A percentile compares a stretch with the other conserved stretches of the same genome.
phyloP scores from a whole-genome alignment of 2,329 filamentous ascomycete genomes.

The Colletotrichum sp. region DNA sequence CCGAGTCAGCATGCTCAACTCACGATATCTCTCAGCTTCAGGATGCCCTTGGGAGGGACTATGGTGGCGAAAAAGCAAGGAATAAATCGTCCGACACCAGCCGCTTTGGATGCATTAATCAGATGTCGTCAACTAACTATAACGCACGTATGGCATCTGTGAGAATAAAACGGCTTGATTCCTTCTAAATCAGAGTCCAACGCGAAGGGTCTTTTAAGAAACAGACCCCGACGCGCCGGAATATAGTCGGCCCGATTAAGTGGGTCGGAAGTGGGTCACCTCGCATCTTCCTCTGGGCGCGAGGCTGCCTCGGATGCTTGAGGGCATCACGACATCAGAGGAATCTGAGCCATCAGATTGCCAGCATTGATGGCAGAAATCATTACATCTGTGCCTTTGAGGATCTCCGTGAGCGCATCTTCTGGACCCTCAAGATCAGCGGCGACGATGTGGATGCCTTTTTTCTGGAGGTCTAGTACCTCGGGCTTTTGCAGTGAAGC shows the following conservation, averaged over 20 bases:
- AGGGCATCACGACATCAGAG: too few species aligned
- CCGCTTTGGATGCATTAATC: conserved; percentile 49
- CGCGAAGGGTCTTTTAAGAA: too few species aligned
- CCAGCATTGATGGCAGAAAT: background rate
- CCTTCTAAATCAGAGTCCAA: too few species aligned
- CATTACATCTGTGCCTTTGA: background rate
- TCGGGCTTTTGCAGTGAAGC: background rate
- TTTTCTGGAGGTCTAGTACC: background rate
- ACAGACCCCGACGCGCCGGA: too few species aligned
- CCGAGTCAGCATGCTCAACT: accelerated
- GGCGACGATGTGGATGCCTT: background rate
- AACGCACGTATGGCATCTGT: too few species aligned
- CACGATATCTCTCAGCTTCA: background rate
- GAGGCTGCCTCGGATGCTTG: too few species aligned
- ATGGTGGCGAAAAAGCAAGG: conserved; percentile 53
- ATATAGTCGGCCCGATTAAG: too few species aligned
- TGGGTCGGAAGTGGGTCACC: too few species aligned
- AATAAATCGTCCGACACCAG: conserved; percentile 56
- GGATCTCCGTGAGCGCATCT: background rate
- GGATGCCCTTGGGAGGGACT: conserved; percentile 29
- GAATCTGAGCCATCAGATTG: conserved; percentile 44
- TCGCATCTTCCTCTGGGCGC: too few species aligned
- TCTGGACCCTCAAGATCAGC: background rate
- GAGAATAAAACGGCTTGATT: too few species aligned
- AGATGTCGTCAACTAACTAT: too few species aligned